A percentile compares a stretch with the other conserved stretches of the same genome.
Evolutionary conservation across 2,329 filamentous ascomycete species (phyloP).

Genomic region (Fusarium sp.): DNA sequence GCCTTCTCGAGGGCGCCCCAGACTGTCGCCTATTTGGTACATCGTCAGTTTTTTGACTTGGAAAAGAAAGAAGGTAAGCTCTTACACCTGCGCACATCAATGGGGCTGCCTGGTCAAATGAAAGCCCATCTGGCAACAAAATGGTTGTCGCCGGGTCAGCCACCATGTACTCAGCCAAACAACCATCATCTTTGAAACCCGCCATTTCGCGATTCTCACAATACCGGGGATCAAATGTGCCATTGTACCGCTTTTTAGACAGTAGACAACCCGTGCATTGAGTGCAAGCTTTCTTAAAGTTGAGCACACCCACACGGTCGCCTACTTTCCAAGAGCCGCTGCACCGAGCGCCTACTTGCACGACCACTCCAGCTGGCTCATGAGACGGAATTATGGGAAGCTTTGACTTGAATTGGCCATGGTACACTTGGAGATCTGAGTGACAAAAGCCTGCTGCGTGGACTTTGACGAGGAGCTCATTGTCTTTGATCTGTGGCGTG

Average conservation of each 20-base stretch:
- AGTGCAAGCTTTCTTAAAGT: conserved; percentile 50
- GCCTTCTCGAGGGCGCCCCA: conserved; percentile 50
- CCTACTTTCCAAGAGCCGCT: conserved; percentile 45
- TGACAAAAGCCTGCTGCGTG: conserved; percentile 54
- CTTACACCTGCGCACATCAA: conserved; percentile 52
- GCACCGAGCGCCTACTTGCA: conserved; percentile 43
- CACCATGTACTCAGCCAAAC: conserved; percentile 51
- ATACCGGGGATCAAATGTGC: conserved; percentile 46
- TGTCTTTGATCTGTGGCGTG: conserved; percentile 40
- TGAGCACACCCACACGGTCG: conserved; percentile 52
- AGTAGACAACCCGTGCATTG: conserved; percentile 46
- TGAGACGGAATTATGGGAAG: conserved; percentile 51
- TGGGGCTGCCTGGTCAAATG: conserved; percentile 52
- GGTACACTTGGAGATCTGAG: conserved; percentile 52
- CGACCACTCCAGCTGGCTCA: conserved; percentile 51
- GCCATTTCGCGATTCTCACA: conserved; percentile 50
- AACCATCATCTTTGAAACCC: conserved; percentile 51
- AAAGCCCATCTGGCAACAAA: conserved; percentile 42
- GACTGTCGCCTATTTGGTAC: conserved; percentile 44
- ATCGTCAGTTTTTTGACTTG: not conserved
- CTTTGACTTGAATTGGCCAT: conserved; percentile 48
- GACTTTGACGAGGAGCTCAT: conserved; percentile 49
- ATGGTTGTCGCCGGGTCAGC: conserved; percentile 48
- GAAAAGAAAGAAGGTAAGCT: not conserved
- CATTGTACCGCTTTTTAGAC: conserved; percentile 1